A percentile compares a stretch with the other conserved stretches of the same genome.
Evolutionary conservation across 306 rosid species (phyloP).

Genomic region (Cicer pinnatifidum): DNA sequence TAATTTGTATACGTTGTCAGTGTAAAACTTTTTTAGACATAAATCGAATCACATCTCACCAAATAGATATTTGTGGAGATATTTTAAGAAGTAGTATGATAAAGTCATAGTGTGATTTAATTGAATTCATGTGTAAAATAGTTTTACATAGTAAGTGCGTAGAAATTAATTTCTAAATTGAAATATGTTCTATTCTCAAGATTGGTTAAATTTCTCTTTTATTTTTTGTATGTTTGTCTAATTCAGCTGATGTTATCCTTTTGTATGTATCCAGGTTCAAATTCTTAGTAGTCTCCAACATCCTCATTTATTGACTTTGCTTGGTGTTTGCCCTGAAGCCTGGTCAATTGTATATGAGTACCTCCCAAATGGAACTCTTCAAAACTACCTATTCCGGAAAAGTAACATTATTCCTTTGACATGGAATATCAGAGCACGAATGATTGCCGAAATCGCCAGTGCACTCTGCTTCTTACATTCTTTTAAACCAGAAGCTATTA

Average conservation of each 20-base stretch:
- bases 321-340: constrained; percentile 84
- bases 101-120: too few species aligned
- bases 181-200: background rate
- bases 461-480: constrained; percentile 94
- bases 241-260: constrained; percentile 39
- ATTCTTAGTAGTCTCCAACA: constrained; percentile 83
- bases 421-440: constrained; percentile 72
- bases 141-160: too few species aligned
- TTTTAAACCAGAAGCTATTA: constrained; percentile 72
- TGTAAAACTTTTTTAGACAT: too few species aligned
- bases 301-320: constrained; percentile 82
- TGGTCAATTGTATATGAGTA: constrained; percentile 86
- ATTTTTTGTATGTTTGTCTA: constrained; percentile 13
- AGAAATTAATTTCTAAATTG: background rate
- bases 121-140: too few species aligned
- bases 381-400: constrained; percentile 68
- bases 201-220: background rate
- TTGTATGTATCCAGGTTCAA: constrained; percentile 68
- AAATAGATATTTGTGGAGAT: too few species aligned
- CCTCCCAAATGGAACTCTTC: constrained; percentile 80
- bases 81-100: too few species aligned
- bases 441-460: constrained; percentile 80
- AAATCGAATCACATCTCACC: too few species aligned
- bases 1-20: too few species aligned
- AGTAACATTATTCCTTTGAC: constrained; percentile 56